phyloP scores from a whole-genome alignment of 2,329 filamentous ascomycete genomes.

The Pseudonectria buxi region DNA sequence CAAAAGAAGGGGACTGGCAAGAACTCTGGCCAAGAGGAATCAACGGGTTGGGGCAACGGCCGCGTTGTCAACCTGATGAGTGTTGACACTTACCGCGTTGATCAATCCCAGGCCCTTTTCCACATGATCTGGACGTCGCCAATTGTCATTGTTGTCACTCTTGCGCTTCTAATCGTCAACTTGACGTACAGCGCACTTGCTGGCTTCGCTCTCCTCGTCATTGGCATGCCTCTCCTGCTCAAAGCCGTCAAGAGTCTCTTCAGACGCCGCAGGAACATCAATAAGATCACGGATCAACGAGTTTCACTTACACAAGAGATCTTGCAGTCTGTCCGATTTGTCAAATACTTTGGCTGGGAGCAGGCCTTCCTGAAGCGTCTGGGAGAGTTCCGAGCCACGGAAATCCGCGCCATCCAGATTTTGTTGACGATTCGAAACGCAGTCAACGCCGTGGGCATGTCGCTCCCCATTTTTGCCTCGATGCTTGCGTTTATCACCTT shows the following conservation, averaged over 20 bases:
- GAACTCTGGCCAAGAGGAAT: slow-evolving; percentile 43
- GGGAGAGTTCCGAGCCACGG: slow-evolving; percentile 63
- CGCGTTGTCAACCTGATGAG: slow-evolving; percentile 91
- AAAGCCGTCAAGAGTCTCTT: slow-evolving; percentile 72
- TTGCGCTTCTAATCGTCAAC: slow-evolving; percentile 77
- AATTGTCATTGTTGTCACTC: slow-evolving; percentile 67
- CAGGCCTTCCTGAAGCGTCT: slow-evolving; percentile 74
- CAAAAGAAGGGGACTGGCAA: no score
- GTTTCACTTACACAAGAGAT: slow-evolving; percentile 92
- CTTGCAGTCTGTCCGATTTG: slow-evolving; percentile 81
- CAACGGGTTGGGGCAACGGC: slow-evolving; percentile 84
- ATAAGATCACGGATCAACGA: slow-evolving; percentile 88
- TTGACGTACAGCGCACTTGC: slow-evolving; percentile 83
- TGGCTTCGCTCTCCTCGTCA: slow-evolving; percentile 74
- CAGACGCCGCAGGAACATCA: slow-evolving; percentile 68
- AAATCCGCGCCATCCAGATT: slow-evolving; percentile 79
- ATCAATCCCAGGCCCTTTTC: slow-evolving; percentile 81
- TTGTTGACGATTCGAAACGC: slow-evolving; percentile 77
- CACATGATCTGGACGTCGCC: slow-evolving; percentile 89
- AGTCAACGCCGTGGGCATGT: slow-evolving; percentile 77
- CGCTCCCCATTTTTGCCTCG: slow-evolving; percentile 85
- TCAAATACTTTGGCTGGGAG: slow-evolving; percentile 97
- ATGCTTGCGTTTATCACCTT: slow-evolving; percentile 92
- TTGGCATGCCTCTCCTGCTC: slow-evolving; percentile 72
- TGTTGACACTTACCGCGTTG: slow-evolving; percentile 87